These are phyloP conservation scores for Populus nigra DNA, from an alignment of 345 rosid species.

Conservation along the genomic window DNA sequence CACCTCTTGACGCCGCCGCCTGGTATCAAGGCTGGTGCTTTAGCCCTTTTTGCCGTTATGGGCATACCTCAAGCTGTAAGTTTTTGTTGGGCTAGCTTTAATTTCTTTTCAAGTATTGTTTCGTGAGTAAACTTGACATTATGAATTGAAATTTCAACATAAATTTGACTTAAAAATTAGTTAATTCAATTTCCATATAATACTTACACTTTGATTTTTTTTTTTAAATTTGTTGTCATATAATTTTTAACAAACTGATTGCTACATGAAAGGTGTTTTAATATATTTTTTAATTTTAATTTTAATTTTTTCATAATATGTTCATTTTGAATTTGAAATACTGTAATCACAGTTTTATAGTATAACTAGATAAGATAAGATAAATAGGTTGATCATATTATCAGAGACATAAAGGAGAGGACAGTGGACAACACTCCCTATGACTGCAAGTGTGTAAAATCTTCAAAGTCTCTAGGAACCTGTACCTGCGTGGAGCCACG, in stretches of 20 bases:
- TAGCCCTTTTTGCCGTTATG: conserved; percentile 58
- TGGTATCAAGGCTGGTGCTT: conserved; percentile 50
- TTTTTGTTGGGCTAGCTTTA: neutral
- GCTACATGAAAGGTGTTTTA: too few species aligned
- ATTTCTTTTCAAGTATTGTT: too few species aligned
- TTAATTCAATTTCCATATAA: too few species aligned
- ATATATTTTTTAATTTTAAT: too few species aligned
- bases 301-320: neutral
- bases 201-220: too few species aligned
- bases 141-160: neutral
- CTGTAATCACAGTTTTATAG: neutral
- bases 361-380: too few species aligned
- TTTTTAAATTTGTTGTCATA: too few species aligned
- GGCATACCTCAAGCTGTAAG: conserved; percentile 84
- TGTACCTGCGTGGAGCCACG: neutral
- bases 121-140: neutral
- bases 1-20: conserved; percentile 35
- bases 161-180: neutral
- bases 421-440: neutral
- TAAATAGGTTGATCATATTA: too few species aligned
- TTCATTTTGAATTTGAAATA: neutral
- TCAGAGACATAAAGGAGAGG: too few species aligned
- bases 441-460: neutral
- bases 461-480: neutral
- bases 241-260: too few species aligned